Percentiles rank a stretch among this genome's conserved stretches.
These are phyloP conservation scores for Beauveria sp. DNA, from an alignment of 2,329 filamentous ascomycete genomes.

Conservation along the genomic window DNA sequence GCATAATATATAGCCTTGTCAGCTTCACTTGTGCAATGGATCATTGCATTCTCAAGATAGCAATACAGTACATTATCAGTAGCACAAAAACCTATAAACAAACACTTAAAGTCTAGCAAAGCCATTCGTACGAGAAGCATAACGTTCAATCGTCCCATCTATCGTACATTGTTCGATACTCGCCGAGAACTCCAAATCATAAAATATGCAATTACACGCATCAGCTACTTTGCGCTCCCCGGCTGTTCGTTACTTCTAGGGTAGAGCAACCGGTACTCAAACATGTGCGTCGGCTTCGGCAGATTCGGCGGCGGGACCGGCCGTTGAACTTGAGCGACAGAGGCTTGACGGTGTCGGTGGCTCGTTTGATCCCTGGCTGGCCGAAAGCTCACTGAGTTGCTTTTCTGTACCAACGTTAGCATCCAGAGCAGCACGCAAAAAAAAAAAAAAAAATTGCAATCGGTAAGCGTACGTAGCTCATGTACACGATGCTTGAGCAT, in stretches of 20 bases:
- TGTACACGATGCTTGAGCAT: conserved; percentile 70
- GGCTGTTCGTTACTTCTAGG: neutral
- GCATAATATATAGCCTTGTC: too few species aligned
- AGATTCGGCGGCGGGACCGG: conserved; percentile 34
- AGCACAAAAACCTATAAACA: neutral
- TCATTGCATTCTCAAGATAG: neutral
- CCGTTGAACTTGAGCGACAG: conserved; percentile 37
- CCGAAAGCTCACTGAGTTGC: conserved; percentile 39
- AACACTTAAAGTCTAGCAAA: neutral
- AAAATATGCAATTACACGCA: neutral
- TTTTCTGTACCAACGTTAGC: conserved; percentile 34
- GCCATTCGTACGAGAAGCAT: neutral
- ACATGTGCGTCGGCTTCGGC: conserved; percentile 8
- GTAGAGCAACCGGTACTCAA: neutral
- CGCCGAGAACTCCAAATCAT: neutral
- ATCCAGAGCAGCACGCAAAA: neutral
- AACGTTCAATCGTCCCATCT: neutral
- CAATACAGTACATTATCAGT: neutral
- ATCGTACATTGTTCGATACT: conserved; percentile 1
- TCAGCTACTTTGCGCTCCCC: neutral
- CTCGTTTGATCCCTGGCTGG: conserved; percentile 29
- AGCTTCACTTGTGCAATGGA: neutral
- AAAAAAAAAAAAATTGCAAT: neutral
- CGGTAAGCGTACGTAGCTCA: conserved; percentile 50
- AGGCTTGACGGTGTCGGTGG: conserved; percentile 42